phyloP scores from a whole-genome alignment of 768 basidiomycete species.

The Trametes meyenii region DNA sequence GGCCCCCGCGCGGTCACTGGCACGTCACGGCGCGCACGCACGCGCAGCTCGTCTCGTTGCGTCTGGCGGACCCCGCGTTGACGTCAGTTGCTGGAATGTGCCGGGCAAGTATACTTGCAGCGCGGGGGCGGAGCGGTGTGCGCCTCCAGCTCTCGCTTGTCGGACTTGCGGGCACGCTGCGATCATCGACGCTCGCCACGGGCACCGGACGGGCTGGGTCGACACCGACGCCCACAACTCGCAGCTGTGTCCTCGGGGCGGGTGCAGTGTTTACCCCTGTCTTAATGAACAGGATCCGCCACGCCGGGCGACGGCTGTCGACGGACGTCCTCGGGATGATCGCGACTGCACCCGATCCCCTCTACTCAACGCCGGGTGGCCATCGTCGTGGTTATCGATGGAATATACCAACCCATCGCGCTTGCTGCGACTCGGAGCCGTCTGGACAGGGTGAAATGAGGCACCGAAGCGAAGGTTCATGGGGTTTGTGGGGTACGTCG shows the following conservation, averaged over 20 bases:
- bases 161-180: neutral
- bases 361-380: slow-evolving; percentile 10
- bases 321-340: slow-evolving; percentile 12
- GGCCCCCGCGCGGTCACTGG: slow-evolving; percentile 10
- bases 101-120: neutral
- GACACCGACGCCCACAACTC: slow-evolving; percentile 21
- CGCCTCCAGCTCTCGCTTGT: neutral
- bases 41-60: slow-evolving; percentile 1
- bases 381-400: neutral
- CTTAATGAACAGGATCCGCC: slow-evolving; percentile 24
- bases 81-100: neutral
- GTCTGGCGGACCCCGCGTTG: neutral
- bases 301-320: slow-evolving; percentile 10
- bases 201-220: neutral
- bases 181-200: neutral
- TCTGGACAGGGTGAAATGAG: too few species aligned
- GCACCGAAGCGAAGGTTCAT: too few species aligned
- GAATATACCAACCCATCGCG: too few species aligned
- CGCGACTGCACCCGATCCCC: slow-evolving; percentile 9
- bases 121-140: neutral
- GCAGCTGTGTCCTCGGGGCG: slow-evolving; percentile 18
- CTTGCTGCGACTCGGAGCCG: too few species aligned
- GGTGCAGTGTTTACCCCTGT: slow-evolving; percentile 22
- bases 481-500: too few species aligned
- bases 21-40: neutral